Evolutionary conservation across 2,329 filamentous ascomycete genomes (phyloP), one percentile per base, ranked within the genome.

Genomic region (Coniochaeta ligniaria): DNA sequence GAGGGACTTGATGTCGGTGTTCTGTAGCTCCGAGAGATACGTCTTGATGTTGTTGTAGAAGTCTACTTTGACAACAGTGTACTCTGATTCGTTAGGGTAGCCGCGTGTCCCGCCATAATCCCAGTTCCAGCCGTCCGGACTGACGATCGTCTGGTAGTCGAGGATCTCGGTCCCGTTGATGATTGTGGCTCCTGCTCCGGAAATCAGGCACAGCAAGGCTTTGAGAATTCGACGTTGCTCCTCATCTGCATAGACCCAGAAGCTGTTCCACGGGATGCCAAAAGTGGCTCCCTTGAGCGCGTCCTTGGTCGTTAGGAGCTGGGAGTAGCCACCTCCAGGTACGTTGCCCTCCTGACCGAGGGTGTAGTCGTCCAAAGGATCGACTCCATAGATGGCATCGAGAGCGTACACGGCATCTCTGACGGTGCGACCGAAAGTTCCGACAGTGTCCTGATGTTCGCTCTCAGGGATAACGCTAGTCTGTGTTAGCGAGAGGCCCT

Each of bases 101-200:
- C 86, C 86, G 4, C 86, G 81, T 1, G 76, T 80, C 6, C 74
- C 78, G 16, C 88, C 87, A 63, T 84, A 88, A 66, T 89, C 87
- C 82, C 89, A 92, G 71, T 92, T 78, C 88, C 88, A 92, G n/a
- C 87, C 86, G 57, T 82, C 71, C 0, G 84, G 86, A 35, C 81
- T 83, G 14, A 92, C 80, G 26, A 90, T 83, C 0, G 75, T 82
- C 67, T 86, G 72, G 66, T 84, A 82, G 69, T 84, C 76, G 24
- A 84, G 83, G 1, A 92, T 78, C 68, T 92, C 89, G 0, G 87
- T 90, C 28, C 80, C 80, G 67, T 91, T 90, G 67, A 91, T 76
- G 45, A 92, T 78, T 1, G 80, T 87, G 0, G 87, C 89, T 1
- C 90, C 89, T 0, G 85, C 84, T 0, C 71, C 70, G 67, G 82